Base-by-base conservation (phyloP, 2,329 filamentous ascomycete species). In the Arthrobotrys megalospora region DNA sequence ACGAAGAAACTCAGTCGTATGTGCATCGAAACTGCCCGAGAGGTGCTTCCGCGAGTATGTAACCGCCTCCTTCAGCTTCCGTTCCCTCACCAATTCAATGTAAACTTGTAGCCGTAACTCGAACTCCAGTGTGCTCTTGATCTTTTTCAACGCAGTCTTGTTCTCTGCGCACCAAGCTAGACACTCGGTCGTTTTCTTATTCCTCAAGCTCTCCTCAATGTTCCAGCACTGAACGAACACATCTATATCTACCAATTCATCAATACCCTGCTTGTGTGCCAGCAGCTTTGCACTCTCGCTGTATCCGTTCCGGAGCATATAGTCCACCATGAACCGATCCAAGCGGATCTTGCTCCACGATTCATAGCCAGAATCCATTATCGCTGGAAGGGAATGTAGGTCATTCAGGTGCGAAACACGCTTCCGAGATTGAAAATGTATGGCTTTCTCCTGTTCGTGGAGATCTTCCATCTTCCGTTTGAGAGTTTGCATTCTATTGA, bases 321-420 rank as follows among this genome's bases (percentile, higher is more conserved):
- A 97, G 83, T 99, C 96, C n/a, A 97, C 92, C 58, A 99, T 85
- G 73, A 98, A 86, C 16, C 96, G 88, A 84, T 97, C 92, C 52
- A 99, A 87, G 21, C 96, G 88, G 45, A 89, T 89, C 68, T 93
- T 89, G 78, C 92, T 93, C 96, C 96, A 99, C 72, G 89, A 87
- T 83, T 98, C 95, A 85, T 98, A 99, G 83, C 93, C 93, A 81
- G 97, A 93, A 83, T 99, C 96, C 65, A 93, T 92, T 79, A 97
- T 87, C 78, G 90, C 92, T 72, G 91, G 89, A 82, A 98, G 93
- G 52, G 88, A 85, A 84, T 96, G 93, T 3, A 99, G 87, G 81
- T 94, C 90, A 81, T 93, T 89, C 38, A 99, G 87, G 85, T 99
- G 94, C 28, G 89, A 86, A 75, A 97, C 90, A 36, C 96, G 90